Base-by-base conservation (phyloP, 768 basidiomycete species). In the Tubosaeta sp. region DNA sequence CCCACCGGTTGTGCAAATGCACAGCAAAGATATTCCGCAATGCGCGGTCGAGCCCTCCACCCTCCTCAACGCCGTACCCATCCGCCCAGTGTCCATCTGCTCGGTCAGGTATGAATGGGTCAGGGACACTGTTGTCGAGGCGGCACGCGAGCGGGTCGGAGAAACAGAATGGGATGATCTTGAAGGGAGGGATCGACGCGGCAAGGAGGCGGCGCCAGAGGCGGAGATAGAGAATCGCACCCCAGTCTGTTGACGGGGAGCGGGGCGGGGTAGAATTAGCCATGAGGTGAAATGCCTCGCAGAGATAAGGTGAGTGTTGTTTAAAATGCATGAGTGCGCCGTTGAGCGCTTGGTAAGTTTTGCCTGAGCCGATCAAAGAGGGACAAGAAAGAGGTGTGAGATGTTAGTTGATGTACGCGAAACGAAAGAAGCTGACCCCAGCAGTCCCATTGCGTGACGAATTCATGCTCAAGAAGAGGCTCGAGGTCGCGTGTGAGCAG, bases 371-470 rank as follows among this genome's bases (percentile, higher is more conserved):
- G 9, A 17, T 22, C 22, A 31, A 29, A 45, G 26, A 48, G 25
- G 4, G 26, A 10, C 2, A 14, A 8, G 17, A 2, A 16, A 6
- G 3, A 32, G 37, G 10, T 22, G 34, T 0, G 31, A 2, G 44
- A 50, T 16, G 38, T 65, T 48, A 62, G 49, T 34, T 12, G 16
- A 33, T 31, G 27, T 25, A 25, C 13, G 31, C 14, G 17, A 26
- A 22, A 27, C 29, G 26, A 6, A 37, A 44, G n/a, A 32, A 32
- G 29, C 3, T 57, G 68, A 95, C 94, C 91, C 67, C 97, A 97
- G 69, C 95, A 97, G 64, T 98, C 95, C 95, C 95, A 98, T 66
- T 98, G 94, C 0, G 91, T 95, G 9, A 97, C 91, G 65, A 95
- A 98, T 69, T 98, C 95, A 63, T 91, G 88, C 66, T 97, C 95